Base-by-base conservation (phyloP, 495 filamentous ascomycete species). In the Penicillium subrubescens region DNA sequence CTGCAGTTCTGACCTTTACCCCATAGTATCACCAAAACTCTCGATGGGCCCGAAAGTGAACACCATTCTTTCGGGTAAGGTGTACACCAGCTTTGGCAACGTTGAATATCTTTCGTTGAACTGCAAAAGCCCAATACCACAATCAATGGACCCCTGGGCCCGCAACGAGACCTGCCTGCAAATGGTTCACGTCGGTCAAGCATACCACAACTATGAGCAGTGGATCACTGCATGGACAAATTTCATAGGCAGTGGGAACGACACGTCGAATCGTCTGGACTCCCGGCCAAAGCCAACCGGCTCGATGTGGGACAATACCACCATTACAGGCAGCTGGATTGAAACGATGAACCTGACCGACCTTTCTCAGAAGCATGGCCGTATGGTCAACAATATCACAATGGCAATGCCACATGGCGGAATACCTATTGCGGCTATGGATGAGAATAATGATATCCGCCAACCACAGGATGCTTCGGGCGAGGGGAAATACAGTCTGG, bases 351-450 rank as follows among this genome's bases (percentile, higher is more conserved):
- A 89, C 60, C 79, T 86, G 34, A 77, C 74, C 0, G 71, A 73
- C 5, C 71, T 75, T 3, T 90, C 84, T 14, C 57, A 73, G 3
- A 62, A 74, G 33, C 71, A 84, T 64, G 60, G 66, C 0, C 78
- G 89, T 39, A 75, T 89, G 48, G 71, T 92, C 62, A 88, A 90
- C 73, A 93, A 92, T 67, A 84, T 92, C 44, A 91, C 88, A 0
- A 82, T 92, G 65, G 87, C 89, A 2, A 87, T 92, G 81, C 90
- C 90, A 0, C 90, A 93, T 61, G 80, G 85, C 3, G 88, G 88
- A 2, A 76, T 94, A 5, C 83, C 88, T 29, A 73, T 73, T 23
- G 90, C 90, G 3, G 86, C 87, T 0, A 79, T 77, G 27, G 79
- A 91, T 65, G 66, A 76, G 0, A 73, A 63, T 29, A 94, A 93